These are phyloP conservation scores for Xylaria sp. DNA, from an alignment of 2,329 filamentous ascomycete genomes.

Conservation along the genomic window DNA sequence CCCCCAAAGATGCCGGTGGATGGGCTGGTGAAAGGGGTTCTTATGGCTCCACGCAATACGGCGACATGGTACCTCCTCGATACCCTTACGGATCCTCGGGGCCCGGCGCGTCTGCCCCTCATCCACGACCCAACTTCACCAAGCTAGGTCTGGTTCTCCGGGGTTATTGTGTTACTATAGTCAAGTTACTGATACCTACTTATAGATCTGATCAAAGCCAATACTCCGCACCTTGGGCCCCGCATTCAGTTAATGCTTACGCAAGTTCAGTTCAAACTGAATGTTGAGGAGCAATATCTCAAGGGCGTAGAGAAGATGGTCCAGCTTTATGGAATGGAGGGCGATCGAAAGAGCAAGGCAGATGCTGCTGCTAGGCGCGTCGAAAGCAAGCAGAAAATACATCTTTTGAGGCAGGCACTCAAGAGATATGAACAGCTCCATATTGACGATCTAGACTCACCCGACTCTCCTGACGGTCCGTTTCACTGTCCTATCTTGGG, in stretches of 20 bases:
- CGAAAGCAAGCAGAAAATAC: slow-evolving; percentile 98
- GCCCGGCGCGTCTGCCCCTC: slow-evolving; percentile 74
- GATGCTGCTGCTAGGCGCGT: slow-evolving; percentile 90
- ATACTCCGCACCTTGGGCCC: slow-evolving; percentile 92
- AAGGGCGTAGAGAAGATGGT: slow-evolving; percentile 99
- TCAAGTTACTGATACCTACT: slow-evolving; percentile 25
- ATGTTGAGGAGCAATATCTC: slow-evolving; percentile 98
- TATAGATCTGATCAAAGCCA: slow-evolving; percentile 96
- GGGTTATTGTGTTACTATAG: background rate
- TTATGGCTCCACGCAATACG: slow-evolving; percentile 69
- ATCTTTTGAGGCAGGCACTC: slow-evolving; percentile 92
- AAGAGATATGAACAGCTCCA: slow-evolving; percentile 98
- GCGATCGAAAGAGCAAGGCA: slow-evolving; percentile 92
- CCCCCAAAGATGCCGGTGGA: slow-evolving; percentile 74
- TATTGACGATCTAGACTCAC: slow-evolving; percentile 82
- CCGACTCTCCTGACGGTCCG: slow-evolving; percentile 84
- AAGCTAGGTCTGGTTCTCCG: slow-evolving; percentile 79
- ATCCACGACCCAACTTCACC: slow-evolving; percentile 88
- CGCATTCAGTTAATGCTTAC: slow-evolving; percentile 99
- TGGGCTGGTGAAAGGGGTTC: slow-evolving; percentile 64
- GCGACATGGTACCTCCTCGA: slow-evolving; percentile 81
- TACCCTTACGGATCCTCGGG: slow-evolving; percentile 81
- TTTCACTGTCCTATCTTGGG: slow-evolving; percentile 21
- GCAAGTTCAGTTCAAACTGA: slow-evolving; percentile 98
- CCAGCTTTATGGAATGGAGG: slow-evolving; percentile 95